These are phyloP conservation scores for Cytospora mali DNA, from an alignment of 2,329 filamentous ascomycete genomes.

Conservation along the genomic window DNA sequence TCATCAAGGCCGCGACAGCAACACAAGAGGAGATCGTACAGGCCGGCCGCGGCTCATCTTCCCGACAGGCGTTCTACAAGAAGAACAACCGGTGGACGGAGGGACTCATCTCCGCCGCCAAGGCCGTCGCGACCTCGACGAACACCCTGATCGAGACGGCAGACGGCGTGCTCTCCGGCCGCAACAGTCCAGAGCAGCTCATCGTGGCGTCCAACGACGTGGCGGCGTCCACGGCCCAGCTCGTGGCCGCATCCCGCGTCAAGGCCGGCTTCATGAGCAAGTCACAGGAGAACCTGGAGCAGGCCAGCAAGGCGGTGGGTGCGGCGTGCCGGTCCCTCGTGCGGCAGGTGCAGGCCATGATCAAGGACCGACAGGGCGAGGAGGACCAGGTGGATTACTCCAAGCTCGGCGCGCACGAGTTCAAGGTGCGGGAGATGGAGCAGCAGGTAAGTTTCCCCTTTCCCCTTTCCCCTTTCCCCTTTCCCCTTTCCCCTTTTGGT, in stretches of 20 bases:
- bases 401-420: slow-evolving; percentile 88
- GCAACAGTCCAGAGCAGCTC: slow-evolving; percentile 93
- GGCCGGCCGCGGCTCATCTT: slow-evolving; percentile 84
- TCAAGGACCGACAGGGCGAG: slow-evolving; percentile 80
- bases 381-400: slow-evolving; percentile 86
- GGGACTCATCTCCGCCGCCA: slow-evolving; percentile 93
- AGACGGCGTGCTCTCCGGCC: slow-evolving; percentile 88
- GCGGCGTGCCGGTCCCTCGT: slow-evolving; percentile 85
- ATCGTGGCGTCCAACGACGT: slow-evolving; percentile 98
- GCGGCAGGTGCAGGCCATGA: slow-evolving; percentile 91
- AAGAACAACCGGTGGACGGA: slow-evolving; percentile 99
- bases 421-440: slow-evolving; percentile 99
- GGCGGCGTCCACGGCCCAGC: slow-evolving; percentile 91
- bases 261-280: slow-evolving; percentile 99
- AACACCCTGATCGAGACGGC: slow-evolving; percentile 98
- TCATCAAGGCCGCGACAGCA: slow-evolving; percentile 91
- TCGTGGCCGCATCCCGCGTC: slow-evolving; percentile 92
- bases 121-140: slow-evolving; percentile 90
- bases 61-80: slow-evolving; percentile 95
- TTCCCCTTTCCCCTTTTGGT: neutral
- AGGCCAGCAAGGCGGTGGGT: slow-evolving; percentile 90
- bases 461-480: too few species aligned
- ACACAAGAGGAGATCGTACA: slow-evolving; percentile 97
- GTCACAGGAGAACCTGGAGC: slow-evolving; percentile 89
- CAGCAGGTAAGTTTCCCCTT: slow-evolving; percentile 80